phyloP scores from a whole-genome alignment of 441 rosid genomes.

The Arabidopsis hybrid region DNA sequence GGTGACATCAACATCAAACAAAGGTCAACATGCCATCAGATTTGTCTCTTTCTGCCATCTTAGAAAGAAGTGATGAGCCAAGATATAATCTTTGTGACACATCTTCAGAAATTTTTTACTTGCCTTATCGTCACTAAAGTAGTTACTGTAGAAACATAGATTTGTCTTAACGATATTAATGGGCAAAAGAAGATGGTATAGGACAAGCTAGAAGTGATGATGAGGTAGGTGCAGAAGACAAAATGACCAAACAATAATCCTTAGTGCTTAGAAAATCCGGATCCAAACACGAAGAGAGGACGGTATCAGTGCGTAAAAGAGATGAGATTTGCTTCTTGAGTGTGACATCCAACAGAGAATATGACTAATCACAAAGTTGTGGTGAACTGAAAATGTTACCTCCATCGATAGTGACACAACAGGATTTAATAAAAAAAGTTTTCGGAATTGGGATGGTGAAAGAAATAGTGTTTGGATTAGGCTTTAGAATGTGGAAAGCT shows the following conservation, averaged over 20 bases:
- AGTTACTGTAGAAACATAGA: neutral
- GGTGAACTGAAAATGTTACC: constrained; percentile 32
- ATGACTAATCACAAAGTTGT: constrained; percentile 21
- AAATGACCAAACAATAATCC: neutral
- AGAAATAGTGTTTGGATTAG: neutral
- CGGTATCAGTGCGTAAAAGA: constrained; percentile 28
- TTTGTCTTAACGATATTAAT: neutral
- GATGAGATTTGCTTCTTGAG: constrained; percentile 23
- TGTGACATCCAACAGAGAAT: constrained; percentile 28
- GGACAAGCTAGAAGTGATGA: constrained; percentile 21
- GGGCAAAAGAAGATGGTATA: constrained; percentile 29
- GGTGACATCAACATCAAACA: constrained; percentile 21
- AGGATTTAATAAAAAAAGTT: neutral
- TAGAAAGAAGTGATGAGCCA: constrained; percentile 4
- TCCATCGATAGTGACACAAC: constrained; percentile 32
- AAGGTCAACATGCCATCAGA: constrained; percentile 27
- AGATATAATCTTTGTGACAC: neutral
- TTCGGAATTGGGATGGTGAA: constrained; percentile 14
- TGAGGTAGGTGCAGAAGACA: constrained; percentile 38
- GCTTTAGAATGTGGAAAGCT: neutral
- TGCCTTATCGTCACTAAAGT: constrained; percentile 8
- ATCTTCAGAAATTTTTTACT: neutral
- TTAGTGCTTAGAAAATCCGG: constrained; percentile 23
- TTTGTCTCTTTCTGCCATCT: constrained; percentile 24
- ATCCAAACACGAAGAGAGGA: constrained; percentile 22